Evolutionary conservation across 1,139 yeast species (phyloP).

Genomic region (Debaryomyces robertsiae): DNA sequence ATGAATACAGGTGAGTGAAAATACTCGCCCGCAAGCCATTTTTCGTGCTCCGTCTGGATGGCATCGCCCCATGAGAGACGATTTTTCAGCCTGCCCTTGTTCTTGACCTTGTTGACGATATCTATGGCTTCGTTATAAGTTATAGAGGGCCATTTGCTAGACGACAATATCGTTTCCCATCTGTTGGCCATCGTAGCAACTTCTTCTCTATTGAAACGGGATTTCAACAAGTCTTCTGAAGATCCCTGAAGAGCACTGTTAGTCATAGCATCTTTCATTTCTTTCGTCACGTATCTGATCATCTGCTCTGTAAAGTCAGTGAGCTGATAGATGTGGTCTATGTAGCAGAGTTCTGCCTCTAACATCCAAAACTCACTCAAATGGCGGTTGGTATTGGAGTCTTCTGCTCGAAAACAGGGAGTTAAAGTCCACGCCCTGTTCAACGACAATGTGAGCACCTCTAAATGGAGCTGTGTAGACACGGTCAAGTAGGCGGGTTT

Average conservation of each 20-base stretch:
- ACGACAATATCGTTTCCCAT: constrained; percentile 34
- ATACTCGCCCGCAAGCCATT: constrained; percentile 75
- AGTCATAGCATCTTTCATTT: constrained; percentile 22
- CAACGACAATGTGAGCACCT: constrained; percentile 73
- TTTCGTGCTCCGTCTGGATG: constrained; percentile 85
- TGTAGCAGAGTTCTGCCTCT: constrained; percentile 84
- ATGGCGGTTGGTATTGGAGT: constrained; percentile 88
- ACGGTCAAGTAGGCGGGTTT: constrained; percentile 76
- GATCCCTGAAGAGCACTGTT: constrained; percentile 19
- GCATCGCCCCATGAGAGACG: constrained; percentile 66
- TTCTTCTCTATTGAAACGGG: constrained; percentile 41
- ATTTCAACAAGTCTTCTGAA: constrained; percentile 44
- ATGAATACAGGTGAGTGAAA: constrained; percentile 82
- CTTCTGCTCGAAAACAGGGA: constrained; percentile 95
- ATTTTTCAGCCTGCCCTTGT: constrained; percentile 28
- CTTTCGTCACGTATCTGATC: constrained; percentile 57
- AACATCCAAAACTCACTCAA: constrained; percentile 97
- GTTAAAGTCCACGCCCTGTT: constrained; percentile 85
- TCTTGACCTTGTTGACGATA: constrained; percentile 39
- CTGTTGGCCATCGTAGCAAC: constrained; percentile 27
- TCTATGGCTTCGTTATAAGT: constrained; percentile 77
- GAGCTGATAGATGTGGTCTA: constrained; percentile 58
- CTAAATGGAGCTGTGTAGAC: constrained; percentile 89
- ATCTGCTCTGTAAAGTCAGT: constrained; percentile 68
- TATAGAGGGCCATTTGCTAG: constrained; percentile 64